Evolutionary conservation across 2,329 filamentous ascomycete species (phyloP), one percentile per base, ranked within the genome.

Genomic region (Emydomyces testavorans): DNA sequence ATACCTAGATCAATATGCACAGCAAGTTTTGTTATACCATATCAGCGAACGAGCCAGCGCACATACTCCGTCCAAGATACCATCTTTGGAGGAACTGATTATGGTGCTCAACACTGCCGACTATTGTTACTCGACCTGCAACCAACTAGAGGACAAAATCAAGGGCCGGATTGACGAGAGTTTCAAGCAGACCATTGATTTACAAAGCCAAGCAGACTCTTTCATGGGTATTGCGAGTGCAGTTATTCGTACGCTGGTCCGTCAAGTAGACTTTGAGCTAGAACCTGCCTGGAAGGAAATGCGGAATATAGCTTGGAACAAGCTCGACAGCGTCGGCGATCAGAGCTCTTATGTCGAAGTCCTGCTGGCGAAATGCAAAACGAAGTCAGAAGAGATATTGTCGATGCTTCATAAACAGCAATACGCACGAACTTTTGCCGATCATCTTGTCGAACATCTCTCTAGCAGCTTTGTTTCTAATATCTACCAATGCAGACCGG

Each of bases 271-370:
- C 62, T 64, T 81, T 0, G 83, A 83, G 45, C 83, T 88, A 57
- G 90, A 96, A 54, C 78, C 83, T 0, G 82, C 83, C 13, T 98
- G 90, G 92, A 79, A 89, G 49, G 92, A 96, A 69, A 98, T 98
- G 92, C 83, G 82, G 53, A 94, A 95, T 61, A 94, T 84, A 0
- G 85, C 89, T 41, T 98, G 92, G 92, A 85, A 82, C 64, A 88
- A 84, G 54, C 85, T 98, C 73, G 92, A 96, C 57, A 84, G 77
- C 51, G 92, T 94, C 3, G 86, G 86, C 37, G 92, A 98, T 63
- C 88, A 95, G 61, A 95, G 88, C 65, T 82, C 84, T 0, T 98
- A 95, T 58, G 86, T 96, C 21, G 78, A 80, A 6, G 86, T 94
- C 63, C 72, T 98, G 2, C 68, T 94, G 39, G 77, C 75, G 44